Evolutionary conservation across 1,284 basidiomycete species (phyloP), one percentile per base, ranked within the genome.

Genomic region (Puccinia hordei): DNA sequence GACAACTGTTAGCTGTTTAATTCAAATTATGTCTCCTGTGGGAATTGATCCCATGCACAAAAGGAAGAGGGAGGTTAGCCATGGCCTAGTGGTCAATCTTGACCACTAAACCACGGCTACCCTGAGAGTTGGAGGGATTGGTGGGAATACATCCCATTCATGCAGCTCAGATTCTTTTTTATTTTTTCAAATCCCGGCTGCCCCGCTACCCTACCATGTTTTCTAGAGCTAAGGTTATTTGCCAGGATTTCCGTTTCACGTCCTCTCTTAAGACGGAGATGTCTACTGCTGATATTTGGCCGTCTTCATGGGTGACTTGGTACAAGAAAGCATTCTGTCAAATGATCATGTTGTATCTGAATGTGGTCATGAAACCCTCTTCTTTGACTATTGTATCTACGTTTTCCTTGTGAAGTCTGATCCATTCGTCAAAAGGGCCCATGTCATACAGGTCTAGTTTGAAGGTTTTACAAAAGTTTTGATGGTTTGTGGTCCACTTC

Each of bases 271-370:
- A 51, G 17, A 51, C 27, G 1, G 15, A 30, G 2, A 71, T 71
- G 22, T 71, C 13, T 1, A 19, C 6, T 1, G 46, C 46, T 24
- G 17, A 71, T 15, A 8, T 5, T 0, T 0, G 9, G 0, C 19
- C 27, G 6, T 27, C 24, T 0, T 24, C 66, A 9, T 6, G 17
- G 13, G 1, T 13, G 12, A 74, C n/a, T 19, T n/a, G 17, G 38
- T 74, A 38, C 0, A 33, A n/a, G 41, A 61, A 61, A 13, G 46
- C 15, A 33, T 74, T 74, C 13, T 44, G 9, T 15, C 73, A 9
- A 17, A 74, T 8, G 15, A 27, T 10, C 6, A 63, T 44, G 30
- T 73, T 53, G 41, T 74, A 74, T 6, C 57, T 35, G 38, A 74
- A 57, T 0, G 19, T 57, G 30, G 22, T 22, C 57, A 74, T n/a